Percentiles rank a stretch among this genome's conserved stretches.
These are phyloP conservation scores for Russula olivacea DNA, from an alignment of 768 basidiomycete genomes.

Conservation along the genomic window DNA sequence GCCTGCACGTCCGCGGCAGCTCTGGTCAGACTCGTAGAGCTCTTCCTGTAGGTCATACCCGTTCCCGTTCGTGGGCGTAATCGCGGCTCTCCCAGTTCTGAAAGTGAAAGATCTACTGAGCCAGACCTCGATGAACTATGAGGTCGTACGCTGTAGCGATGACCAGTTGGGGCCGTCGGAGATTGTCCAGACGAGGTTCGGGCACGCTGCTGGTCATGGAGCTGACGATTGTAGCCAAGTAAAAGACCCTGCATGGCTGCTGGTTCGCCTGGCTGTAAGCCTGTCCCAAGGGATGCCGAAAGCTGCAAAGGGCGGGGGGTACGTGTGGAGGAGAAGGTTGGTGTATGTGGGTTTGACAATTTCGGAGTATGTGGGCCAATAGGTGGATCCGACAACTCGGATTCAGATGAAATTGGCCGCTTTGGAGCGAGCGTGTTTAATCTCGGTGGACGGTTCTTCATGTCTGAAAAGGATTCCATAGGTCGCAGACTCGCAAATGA, in stretches of 20 bases:
- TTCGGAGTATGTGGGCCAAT: slow-evolving; percentile 4
- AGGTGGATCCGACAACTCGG: slow-evolving; percentile 9
- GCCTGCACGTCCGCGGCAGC: slow-evolving; percentile 23
- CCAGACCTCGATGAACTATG: slow-evolving; percentile 8
- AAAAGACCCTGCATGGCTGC: slow-evolving; percentile 18
- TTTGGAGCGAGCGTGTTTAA: background rate
- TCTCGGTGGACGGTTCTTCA: background rate
- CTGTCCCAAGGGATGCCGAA: slow-evolving; percentile 6
- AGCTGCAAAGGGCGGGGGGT: slow-evolving; percentile 24
- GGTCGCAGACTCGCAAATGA: slow-evolving; percentile 9
- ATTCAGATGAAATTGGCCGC: slow-evolving; percentile 17
- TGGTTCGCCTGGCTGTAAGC: slow-evolving; percentile 22
- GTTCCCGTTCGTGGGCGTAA: slow-evolving; percentile 24
- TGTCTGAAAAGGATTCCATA: background rate
- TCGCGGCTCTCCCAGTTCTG: slow-evolving; percentile 10
- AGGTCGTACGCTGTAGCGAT: slow-evolving; percentile 11
- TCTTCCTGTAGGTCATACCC: slow-evolving; percentile 25
- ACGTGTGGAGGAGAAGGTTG: slow-evolving; percentile 5
- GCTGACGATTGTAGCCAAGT: slow-evolving; percentile 24
- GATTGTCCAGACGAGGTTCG: slow-evolving; percentile 14
- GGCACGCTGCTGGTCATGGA: slow-evolving; percentile 25
- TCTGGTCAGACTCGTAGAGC: slow-evolving; percentile 15
- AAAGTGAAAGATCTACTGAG: slow-evolving; percentile 1
- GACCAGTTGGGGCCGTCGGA: background rate
- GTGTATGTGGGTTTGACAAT: background rate